Base-by-base conservation (phyloP, 768 basidiomycete genomes). In the Holtermanniella nyarrowii region DNA sequence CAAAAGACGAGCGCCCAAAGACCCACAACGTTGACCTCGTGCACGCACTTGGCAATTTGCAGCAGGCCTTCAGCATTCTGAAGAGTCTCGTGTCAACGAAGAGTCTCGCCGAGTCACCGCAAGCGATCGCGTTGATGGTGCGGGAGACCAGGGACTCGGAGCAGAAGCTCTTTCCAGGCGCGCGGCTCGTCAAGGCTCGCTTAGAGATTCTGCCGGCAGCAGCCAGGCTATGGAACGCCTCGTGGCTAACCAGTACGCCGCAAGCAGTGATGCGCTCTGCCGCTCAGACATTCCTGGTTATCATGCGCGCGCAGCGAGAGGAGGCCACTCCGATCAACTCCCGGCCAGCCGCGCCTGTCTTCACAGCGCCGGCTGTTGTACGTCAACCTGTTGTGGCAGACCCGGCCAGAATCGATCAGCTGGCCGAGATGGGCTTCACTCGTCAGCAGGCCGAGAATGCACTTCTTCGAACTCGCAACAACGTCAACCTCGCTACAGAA, bases 381-480 rank as follows among this genome's bases (percentile, higher is more conserved):
- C 31, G 25, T 31, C 44, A 23, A n/a, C 31, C 56, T 14, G 26
- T 51, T 39, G 24, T 42, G 44, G 79, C 84, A 0, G 86, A 88
- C 66, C 88, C 90, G 67, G 77, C 76, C 43, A 80, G 84, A 27
- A 80, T 96, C 48, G 79, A 80, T 46, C 85, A 88, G 61, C 76
- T 97, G 49, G 83, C 81, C 10, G 95, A 97, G 62, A 97, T 99
- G 95, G 95, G 95, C 43, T 99, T 97, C 76, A 81, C 85, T 27
- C 81, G 89, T n/a, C 78, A 81, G 40, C 86, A 87, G 12, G 88
- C 83, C 1, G 85, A 86, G 64, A 79, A 83, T 48, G 93, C 93
- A 3, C 75, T 99, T 37, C 71, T 77, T 18, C 85, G 91, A 11
- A 82, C 84, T 3, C 81, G 84, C 56, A 97, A 97, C 71, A 90